Evolutionary conservation across 2,329 filamentous ascomycete species (phyloP).

Genomic region (Pseudogymnoascus destructans): DNA sequence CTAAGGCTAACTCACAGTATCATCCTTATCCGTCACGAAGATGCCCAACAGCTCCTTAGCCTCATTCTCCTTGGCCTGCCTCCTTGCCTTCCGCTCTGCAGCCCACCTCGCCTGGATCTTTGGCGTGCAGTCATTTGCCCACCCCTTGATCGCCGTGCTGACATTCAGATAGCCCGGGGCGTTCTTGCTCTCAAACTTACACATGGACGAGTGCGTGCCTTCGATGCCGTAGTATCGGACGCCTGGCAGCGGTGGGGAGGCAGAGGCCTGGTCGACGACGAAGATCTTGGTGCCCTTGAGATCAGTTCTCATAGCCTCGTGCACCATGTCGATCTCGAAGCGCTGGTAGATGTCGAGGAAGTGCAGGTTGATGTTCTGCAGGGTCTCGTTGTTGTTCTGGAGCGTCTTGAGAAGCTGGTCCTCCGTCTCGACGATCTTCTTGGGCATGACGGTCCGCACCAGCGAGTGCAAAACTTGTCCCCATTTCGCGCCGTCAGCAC

Average conservation of each 20-base stretch:
- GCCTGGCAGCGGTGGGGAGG: constrained; percentile 54
- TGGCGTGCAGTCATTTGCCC: constrained; percentile 19
- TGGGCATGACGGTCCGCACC: constrained; percentile 50
- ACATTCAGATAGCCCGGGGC: constrained; percentile 45
- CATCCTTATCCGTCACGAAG: background rate
- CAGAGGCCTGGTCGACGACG: constrained; percentile 58
- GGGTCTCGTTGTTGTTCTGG: constrained; percentile 59
- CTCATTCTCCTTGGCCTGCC: constrained; percentile 18
- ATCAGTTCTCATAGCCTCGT: constrained; percentile 61
- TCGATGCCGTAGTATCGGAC: constrained; percentile 65
- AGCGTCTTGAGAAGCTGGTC: constrained; percentile 55
- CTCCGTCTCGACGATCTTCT: constrained; percentile 53
- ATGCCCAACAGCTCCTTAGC: constrained; percentile 20
- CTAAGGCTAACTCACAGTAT: constrained; percentile 13
- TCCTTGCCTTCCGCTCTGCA: constrained; percentile 19
- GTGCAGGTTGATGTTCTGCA: constrained; percentile 60
- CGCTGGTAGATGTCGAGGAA: constrained; percentile 59
- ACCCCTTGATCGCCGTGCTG: constrained; percentile 22
- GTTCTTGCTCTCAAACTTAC: constrained; percentile 52
- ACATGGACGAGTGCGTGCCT: constrained; percentile 58
- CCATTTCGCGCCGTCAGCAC: constrained; percentile 56
- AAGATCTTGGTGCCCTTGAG: constrained; percentile 48
- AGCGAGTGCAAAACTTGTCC: constrained; percentile 54
- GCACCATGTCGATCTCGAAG: constrained; percentile 64
- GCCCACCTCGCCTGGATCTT: constrained; percentile 19